Conservation (phyloP, 345 rosid species). For the Rhodamnia rubescens region DNA sequence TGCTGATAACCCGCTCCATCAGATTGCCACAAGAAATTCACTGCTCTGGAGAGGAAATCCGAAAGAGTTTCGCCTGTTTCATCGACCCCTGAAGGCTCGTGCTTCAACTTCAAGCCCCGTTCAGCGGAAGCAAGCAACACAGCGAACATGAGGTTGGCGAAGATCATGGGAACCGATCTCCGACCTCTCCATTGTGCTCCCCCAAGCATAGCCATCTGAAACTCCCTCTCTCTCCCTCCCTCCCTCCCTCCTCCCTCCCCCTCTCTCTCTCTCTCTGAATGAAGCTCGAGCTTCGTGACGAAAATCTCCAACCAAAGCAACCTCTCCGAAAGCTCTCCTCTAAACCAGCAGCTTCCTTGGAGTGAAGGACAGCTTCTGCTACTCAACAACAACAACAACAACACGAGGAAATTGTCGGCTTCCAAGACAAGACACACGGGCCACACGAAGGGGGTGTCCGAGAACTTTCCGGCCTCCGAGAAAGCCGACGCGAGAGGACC, state of each 20-base stretch:
- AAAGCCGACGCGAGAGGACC: neutral
- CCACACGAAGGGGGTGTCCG: neutral
- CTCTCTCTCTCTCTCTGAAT: neutral
- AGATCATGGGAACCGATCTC: slow-evolving; percentile 1
- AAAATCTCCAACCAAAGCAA: neutral
- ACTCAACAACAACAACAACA: neutral
- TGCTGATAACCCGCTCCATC: slow-evolving; percentile 22
- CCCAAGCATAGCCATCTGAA: neutral
- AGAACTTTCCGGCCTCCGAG: neutral
- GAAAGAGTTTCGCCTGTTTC: neutral
- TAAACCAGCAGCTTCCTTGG: neutral
- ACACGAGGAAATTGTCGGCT: neutral
- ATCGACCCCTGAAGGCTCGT: neutral
- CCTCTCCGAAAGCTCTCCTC: neutral
- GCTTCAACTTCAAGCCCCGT: slow-evolving; percentile 1
- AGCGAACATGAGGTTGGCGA: slow-evolving; percentile 1
- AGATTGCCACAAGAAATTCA: slow-evolving; percentile 12
- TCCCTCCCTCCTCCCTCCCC: neutral
- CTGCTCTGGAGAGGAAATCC: slow-evolving; percentile 4
- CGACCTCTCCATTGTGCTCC: slow-evolving; percentile 1
- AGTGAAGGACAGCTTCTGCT: neutral
- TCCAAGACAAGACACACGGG: neutral
- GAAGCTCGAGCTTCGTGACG: neutral
- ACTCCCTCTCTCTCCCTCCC: neutral
- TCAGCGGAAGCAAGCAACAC: slow-evolving; percentile 13